phyloP scores from a whole-genome alignment of 1,139 yeast genomes.

The Taphrina deformans region DNA sequence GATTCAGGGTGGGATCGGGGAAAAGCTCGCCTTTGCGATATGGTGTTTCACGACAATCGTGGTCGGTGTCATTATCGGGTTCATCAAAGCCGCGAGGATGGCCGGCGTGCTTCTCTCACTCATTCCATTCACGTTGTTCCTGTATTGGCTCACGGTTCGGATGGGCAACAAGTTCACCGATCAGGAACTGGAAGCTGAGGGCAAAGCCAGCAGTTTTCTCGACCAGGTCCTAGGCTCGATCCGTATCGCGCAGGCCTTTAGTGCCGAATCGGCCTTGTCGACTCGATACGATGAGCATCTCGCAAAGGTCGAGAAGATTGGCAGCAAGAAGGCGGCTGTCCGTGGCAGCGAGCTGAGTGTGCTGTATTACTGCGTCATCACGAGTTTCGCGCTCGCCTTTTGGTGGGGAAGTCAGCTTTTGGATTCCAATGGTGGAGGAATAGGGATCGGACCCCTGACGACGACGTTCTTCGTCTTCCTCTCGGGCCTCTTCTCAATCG shows the following conservation, averaged over 20 bases:
- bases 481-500: constrained; percentile 49
- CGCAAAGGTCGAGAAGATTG: constrained; percentile 42
- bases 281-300: constrained; percentile 45
- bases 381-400: constrained; percentile 47
- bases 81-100: constrained; percentile 48
- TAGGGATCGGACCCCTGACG: constrained; percentile 37
- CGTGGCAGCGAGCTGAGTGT: constrained; percentile 45
- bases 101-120: constrained; percentile 47
- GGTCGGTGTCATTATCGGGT: constrained; percentile 49
- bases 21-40: constrained; percentile 50
- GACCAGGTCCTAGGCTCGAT: constrained; percentile 51
- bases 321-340: constrained; percentile 44
- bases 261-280: constrained; percentile 48
- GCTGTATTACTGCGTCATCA: constrained; percentile 40
- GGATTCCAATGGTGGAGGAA: constrained; percentile 29
- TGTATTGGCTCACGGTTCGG: constrained; percentile 40
- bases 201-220: constrained; percentile 48
- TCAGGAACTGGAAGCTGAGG: constrained; percentile 44
- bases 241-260: constrained; percentile 51
- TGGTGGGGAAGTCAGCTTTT: constrained; percentile 47
- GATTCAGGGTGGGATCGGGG: constrained; percentile 52
- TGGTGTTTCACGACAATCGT: constrained; percentile 48
- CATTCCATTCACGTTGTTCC: constrained; percentile 47
- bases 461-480: constrained; percentile 41
- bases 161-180: constrained; percentile 44